Conservation (phyloP, 495 filamentous ascomycete species). For the Beverwykella pulmonaria region DNA sequence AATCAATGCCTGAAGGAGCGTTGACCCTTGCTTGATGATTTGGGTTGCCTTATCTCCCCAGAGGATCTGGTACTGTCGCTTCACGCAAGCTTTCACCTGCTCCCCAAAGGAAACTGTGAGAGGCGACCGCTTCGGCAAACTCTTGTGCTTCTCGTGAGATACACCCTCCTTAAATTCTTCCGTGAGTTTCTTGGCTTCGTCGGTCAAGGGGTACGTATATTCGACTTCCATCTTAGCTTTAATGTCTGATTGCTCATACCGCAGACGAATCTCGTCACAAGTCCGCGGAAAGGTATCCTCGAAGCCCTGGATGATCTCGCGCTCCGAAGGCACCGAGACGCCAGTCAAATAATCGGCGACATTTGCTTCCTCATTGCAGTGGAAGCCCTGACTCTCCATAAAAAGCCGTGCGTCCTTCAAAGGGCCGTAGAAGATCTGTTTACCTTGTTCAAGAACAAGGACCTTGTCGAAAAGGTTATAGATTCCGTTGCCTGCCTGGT, state of each 20-base stretch:
- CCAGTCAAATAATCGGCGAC: constrained; percentile 75
- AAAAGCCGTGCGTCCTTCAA: constrained; percentile 64
- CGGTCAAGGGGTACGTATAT: constrained; percentile 61
- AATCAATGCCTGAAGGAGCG: constrained; percentile 47
- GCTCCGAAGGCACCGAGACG: constrained; percentile 70
- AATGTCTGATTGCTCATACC: constrained; percentile 57
- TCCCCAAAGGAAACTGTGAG: constrained; percentile 70
- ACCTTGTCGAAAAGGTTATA: constrained; percentile 81
- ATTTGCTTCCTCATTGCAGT: constrained; percentile 65
- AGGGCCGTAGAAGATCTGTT: constrained; percentile 66
- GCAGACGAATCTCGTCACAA: constrained; percentile 60
- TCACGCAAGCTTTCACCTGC: constrained; percentile 69
- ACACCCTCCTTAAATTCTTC: constrained; percentile 64
- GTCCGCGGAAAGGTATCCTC: constrained; percentile 64
- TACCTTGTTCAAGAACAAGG: constrained; percentile 64
- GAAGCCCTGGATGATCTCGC: constrained; percentile 63
- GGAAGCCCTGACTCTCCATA: constrained; percentile 68
- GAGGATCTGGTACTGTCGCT: constrained; percentile 74
- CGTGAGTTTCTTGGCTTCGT: constrained; percentile 66
- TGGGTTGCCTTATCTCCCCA: constrained; percentile 68
- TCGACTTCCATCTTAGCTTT: constrained; percentile 60
- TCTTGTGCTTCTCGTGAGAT: constrained; percentile 57
- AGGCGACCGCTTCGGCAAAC: constrained; percentile 62
- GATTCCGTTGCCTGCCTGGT: constrained; percentile 81
- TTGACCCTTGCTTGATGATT: constrained; percentile 60